Percentiles rank a stretch among this genome's conserved stretches.
Conservation (phyloP, 345 rosid species). For the Lumnitzera racemosa region DNA sequence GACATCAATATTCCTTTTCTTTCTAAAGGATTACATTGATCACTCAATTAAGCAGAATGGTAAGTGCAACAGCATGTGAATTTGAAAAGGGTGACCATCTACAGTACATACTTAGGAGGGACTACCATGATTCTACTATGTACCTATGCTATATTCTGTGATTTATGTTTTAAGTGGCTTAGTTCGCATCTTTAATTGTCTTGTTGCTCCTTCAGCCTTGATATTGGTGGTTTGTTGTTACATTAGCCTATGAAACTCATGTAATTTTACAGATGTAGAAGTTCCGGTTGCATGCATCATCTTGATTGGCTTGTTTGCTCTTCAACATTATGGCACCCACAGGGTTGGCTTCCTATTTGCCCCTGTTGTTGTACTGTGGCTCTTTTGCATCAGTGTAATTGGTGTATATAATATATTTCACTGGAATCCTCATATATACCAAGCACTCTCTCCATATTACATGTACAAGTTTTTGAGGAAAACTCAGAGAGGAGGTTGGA, state of each 20-base stretch:
- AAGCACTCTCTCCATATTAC: slow-evolving; percentile 72
- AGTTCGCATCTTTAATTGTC: background rate
- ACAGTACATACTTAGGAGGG: too few relatives aligned
- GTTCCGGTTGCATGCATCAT: slow-evolving; percentile 62
- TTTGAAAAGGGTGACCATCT: too few relatives aligned
- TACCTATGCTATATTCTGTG: too few relatives aligned
- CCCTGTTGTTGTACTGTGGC: slow-evolving; percentile 64
- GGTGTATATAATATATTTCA: slow-evolving; percentile 59
- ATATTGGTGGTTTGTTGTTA: background rate
- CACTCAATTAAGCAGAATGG: too few relatives aligned
- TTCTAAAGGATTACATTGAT: too few relatives aligned
- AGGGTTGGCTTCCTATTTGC: slow-evolving; percentile 76
- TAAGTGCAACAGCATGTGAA: too few relatives aligned
- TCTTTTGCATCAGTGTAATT: slow-evolving; percentile 58
- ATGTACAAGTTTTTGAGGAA: slow-evolving; percentile 65
- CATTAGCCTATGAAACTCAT: slow-evolving; percentile 1
- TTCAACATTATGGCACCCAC: slow-evolving; percentile 82
- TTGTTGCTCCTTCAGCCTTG: background rate
- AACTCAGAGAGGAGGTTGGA: slow-evolving; percentile 70
- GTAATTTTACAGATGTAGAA: slow-evolving; percentile 49
- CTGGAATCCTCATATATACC: slow-evolving; percentile 72
- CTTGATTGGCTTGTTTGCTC: slow-evolving; percentile 68
- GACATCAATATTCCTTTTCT: too few relatives aligned
- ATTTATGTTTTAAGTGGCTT: too few relatives aligned
- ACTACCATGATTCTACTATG: too few relatives aligned